Evolutionary conservation across 2,329 filamentous ascomycete genomes (phyloP).

Genomic region (Alternaria alternata): DNA sequence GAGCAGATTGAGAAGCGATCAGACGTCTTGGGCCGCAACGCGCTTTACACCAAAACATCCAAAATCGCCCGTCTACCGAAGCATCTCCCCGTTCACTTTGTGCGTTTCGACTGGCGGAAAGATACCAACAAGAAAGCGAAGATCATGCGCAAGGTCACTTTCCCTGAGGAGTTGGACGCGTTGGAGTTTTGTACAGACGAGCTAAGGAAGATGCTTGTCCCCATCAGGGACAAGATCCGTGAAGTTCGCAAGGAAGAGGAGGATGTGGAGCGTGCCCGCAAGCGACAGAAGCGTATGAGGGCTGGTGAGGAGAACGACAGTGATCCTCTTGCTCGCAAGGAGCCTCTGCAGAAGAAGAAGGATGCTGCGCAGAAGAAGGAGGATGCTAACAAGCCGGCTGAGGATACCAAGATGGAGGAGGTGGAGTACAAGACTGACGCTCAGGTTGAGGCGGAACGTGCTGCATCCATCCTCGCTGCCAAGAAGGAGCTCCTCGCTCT

Average conservation of each 20-base stretch:
- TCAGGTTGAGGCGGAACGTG: conserved; percentile 86
- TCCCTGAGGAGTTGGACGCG: conserved; percentile 90
- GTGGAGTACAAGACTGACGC: conserved; percentile 91
- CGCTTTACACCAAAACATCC: conserved; percentile 88
- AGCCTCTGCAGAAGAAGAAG: conserved; percentile 60
- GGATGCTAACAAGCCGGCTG: conserved; percentile 61
- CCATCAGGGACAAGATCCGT: conserved; percentile 94
- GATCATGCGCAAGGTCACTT: conserved; percentile 98
- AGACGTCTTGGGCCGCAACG: conserved; percentile 76
- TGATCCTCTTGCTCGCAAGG: conserved; percentile 56
- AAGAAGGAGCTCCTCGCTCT: conserved; percentile 88
- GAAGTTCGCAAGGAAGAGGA: conserved; percentile 95
- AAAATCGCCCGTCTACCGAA: conserved; percentile 89
- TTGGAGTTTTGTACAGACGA: conserved; percentile 96
- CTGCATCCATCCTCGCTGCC: conserved; percentile 74
- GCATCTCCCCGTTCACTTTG: conserved; percentile 95
- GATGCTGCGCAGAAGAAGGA: conserved; percentile 54
- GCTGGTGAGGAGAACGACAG: conserved; percentile 63
- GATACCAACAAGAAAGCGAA: conserved; percentile 98
- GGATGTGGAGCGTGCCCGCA: conserved; percentile 88
- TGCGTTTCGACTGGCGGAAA: conserved; percentile 97
- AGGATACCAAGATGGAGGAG: conserved; percentile 74
- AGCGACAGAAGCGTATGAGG: conserved; percentile 81
- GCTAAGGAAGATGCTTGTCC: conserved; percentile 80
- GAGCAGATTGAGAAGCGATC: conserved; percentile 94